phyloP scores from a whole-genome alignment of 495 filamentous ascomycete species.

The Penicillium cataractarum region DNA sequence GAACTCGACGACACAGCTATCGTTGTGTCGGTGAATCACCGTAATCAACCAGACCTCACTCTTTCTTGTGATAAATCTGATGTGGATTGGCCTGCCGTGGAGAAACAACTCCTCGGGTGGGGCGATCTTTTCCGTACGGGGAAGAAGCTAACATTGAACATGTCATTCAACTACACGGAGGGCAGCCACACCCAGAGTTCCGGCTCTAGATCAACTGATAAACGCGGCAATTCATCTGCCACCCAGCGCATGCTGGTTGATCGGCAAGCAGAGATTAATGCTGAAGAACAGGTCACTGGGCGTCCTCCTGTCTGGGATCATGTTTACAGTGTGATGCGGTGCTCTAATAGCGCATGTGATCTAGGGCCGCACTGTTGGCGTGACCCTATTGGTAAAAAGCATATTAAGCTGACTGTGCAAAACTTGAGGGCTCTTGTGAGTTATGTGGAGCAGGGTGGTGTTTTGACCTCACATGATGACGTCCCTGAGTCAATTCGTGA shows the following conservation, averaged over 20 bases:
- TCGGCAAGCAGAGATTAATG: constrained; percentile 13
- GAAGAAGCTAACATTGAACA: constrained; percentile 9
- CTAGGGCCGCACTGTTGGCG: constrained; percentile 7
- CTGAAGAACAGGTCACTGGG: constrained; percentile 3
- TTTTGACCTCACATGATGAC: constrained; percentile 1
- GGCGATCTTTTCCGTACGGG: constrained; percentile 8
- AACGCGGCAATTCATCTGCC: constrained; percentile 9
- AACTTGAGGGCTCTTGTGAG: constrained; percentile 10
- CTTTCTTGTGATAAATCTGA: constrained; percentile 8
- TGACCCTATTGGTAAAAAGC: constrained; percentile 8
- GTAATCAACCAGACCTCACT: constrained; percentile 8
- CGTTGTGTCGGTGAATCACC: constrained; percentile 9
- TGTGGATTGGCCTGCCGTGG: constrained; percentile 7
- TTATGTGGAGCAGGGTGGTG: constrained; percentile 2
- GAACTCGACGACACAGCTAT: constrained; percentile 11
- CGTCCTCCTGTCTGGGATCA: constrained; percentile 5
- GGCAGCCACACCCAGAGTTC: constrained; percentile 3
- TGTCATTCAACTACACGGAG: constrained; percentile 9
- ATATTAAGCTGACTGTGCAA: constrained; percentile 6
- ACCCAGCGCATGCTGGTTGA: constrained; percentile 14
- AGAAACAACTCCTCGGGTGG: constrained; percentile 10
- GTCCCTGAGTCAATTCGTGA: constrained; percentile 11
- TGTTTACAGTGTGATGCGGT: constrained; percentile 6
- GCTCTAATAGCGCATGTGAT: constrained; percentile 3
- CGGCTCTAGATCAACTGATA: constrained; percentile 7